phyloP scores from a whole-genome alignment of 139 green algal genomes.

The Chlamydomonas schloesseri region DNA sequence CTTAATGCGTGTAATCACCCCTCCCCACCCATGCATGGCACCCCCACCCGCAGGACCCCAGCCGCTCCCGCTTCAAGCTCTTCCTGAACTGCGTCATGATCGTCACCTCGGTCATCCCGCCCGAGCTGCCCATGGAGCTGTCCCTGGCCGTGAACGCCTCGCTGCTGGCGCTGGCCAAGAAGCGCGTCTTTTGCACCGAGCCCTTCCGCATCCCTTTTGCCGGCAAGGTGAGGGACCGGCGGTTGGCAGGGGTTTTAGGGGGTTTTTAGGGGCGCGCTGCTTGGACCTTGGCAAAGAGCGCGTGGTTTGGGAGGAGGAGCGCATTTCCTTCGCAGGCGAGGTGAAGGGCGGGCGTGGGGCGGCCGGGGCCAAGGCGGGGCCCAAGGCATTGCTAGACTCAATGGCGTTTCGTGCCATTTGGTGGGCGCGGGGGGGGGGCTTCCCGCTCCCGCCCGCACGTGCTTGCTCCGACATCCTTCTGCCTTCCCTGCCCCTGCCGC shows the following conservation, averaged over 20 bases:
- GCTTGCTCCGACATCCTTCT: too few species aligned
- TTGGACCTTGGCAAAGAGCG: too few species aligned
- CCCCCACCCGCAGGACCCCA: conserved; percentile 88
- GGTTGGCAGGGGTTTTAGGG: not conserved
- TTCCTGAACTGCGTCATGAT: conserved; percentile 98
- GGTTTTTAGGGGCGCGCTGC: not conserved
- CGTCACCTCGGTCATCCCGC: conserved; percentile 95
- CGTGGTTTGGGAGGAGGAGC: too few species aligned
- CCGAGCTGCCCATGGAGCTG: conserved; percentile 99
- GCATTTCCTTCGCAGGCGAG: too few species aligned
- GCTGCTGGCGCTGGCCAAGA: conserved; percentile 69
- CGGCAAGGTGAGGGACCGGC: conserved; percentile 80
- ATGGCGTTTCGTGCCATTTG: too few species aligned
- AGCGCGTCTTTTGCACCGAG: conserved; percentile 97
- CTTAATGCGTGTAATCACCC: too few species aligned
- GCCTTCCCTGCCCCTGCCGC: not conserved
- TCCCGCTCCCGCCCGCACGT: too few species aligned
- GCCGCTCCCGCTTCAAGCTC: conserved; percentile 95
- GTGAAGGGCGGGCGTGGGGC: too few species aligned
- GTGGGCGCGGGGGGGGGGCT: too few species aligned
- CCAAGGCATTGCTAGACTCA: too few species aligned
- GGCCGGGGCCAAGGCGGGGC: too few species aligned
- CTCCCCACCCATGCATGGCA: too few species aligned
- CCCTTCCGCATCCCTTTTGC: conserved; percentile 97
- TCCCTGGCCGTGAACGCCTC: conserved; percentile 93